Base-by-base conservation (phyloP, 2,329 filamentous ascomycete species). In the Colletotrichum scovillei region DNA sequence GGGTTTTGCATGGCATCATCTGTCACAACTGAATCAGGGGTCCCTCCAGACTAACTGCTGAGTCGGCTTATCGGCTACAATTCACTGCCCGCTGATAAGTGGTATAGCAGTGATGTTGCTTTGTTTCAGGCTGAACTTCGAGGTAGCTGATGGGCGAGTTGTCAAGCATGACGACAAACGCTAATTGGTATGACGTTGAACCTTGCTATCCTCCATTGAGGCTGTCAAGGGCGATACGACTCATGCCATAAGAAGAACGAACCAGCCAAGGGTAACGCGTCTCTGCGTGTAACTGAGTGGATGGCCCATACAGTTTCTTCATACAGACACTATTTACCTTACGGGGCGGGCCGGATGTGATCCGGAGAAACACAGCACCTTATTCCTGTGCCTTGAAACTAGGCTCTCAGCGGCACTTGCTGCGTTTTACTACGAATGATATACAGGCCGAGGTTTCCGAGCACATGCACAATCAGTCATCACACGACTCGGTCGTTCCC, bases 261-360 rank as follows among this genome's bases (percentile, higher is more conserved):
- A 49, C 42, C 42, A 7, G 19, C 42, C 42, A 49, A 49, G 42
- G 19, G 6, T 19, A 49, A 19, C 14, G 38, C 38, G 35, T 46
- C 19, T 46, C 16, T 16, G 35, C 35, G 38, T 26, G 22, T 55
- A 11, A 4, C 2, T 55, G 22, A 55, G 52, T 8, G 24, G 14
- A 2, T 9, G 8, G 9, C 7, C 19, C 2, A 7, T 9, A n/a
- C 0, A 19, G 16, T 5, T 2, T n/a, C 19, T n/a, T 19, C 8
- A n/a, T n/a, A n/a, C 7, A 49, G 42, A 49, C 8, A n/a, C 9
- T 0, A 12, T 11, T 32, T 16, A 19, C 28, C 55, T 32, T 30
- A 32, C 55, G 28, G 26, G 16, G 55, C 55, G 55, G 55, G 55
- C 26, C 55, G 26, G 55, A 16, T 1, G 55, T 12, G 28, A 7